Base-by-base conservation (phyloP, 2,329 filamentous ascomycete genomes). In the Alternaria dauci region DNA sequence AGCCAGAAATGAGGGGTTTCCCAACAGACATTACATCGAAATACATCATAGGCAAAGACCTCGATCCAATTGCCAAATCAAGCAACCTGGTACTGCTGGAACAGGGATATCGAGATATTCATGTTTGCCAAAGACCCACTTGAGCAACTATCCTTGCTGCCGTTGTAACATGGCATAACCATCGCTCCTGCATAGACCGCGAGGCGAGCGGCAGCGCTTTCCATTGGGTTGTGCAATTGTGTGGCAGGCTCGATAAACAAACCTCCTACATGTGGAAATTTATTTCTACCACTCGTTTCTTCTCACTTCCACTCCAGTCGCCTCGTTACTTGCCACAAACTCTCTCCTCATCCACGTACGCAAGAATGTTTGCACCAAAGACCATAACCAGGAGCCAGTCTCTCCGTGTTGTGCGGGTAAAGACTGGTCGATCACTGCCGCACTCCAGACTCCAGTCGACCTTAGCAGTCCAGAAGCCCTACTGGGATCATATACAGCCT, bases 401-500 rank as follows among this genome's bases (percentile, higher is more conserved):
- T 14, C 12, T 59, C 25, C n/a, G n/a, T n/a, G n/a, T n/a, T n/a
- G n/a, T n/a, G n/a, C n/a, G n/a, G n/a, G n/a, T n/a, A n/a, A n/a
- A n/a, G n/a, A n/a, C n/a, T n/a, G n/a, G n/a, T n/a, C n/a, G n/a
- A n/a, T 44, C 43, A n/a, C 28, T 60, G 32, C 47, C 34, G 36
- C 56, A 63, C 5, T 18, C 8, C n/a, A 65, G 60, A 18, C 11
- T 42, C 8, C 54, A 66, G 20, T 72, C 68, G 9, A 71, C 59
- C 1, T 55, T 55, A 6, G 9, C 25, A n/a, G 51, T 55, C 14
- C 39, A 63, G 32, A 67, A 70, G 3, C 63, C 59, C 44, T 87
- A 86, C 64, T 87, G 85, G 85, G 81, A 81, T 23, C 80, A 79
- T 16, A 77, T 87, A 16, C 74, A 81, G 1, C 69, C 80, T 23